These are phyloP conservation scores for Penicillium verhagenii DNA, from an alignment of 495 filamentous ascomycete genomes.

Conservation along the genomic window DNA sequence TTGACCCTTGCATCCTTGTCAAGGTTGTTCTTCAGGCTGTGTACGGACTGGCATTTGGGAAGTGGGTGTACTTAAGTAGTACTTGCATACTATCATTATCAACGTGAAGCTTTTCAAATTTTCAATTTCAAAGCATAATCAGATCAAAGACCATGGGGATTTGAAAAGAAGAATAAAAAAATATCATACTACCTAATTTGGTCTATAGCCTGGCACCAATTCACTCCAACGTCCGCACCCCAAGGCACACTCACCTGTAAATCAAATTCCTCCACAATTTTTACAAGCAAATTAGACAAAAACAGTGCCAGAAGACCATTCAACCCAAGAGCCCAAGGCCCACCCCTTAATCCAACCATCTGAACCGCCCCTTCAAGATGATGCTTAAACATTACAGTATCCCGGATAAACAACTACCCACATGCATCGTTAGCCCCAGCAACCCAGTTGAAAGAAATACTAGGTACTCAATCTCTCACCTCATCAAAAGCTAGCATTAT, in stretches of 20 bases:
- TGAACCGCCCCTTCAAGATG: slow-evolving; percentile 20
- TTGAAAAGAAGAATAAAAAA: too few species aligned
- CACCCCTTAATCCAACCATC: slow-evolving; percentile 22
- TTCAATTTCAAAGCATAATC: too few species aligned
- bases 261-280: slow-evolving; percentile 2
- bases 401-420: slow-evolving; percentile 13
- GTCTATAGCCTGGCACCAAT: too few species aligned
- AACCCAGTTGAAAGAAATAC: background rate
- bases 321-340: slow-evolving; percentile 15
- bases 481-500: slow-evolving; percentile 29
- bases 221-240: too few species aligned
- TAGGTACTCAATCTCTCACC: too few species aligned
- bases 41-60: background rate
- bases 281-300: slow-evolving; percentile 17
- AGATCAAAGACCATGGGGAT: too few species aligned
- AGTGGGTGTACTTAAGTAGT: background rate
- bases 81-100: background rate
- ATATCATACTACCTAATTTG: too few species aligned
- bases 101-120: background rate
- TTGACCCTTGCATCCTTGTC: background rate
- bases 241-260: background rate
- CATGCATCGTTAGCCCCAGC: background rate
- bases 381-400: slow-evolving; percentile 17
- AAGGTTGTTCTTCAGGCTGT: background rate
- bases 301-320: slow-evolving; percentile 19